These are phyloP conservation scores for Sergeia podlipaevii DNA, from an alignment of 208 protist species.

Conservation along the genomic window DNA sequence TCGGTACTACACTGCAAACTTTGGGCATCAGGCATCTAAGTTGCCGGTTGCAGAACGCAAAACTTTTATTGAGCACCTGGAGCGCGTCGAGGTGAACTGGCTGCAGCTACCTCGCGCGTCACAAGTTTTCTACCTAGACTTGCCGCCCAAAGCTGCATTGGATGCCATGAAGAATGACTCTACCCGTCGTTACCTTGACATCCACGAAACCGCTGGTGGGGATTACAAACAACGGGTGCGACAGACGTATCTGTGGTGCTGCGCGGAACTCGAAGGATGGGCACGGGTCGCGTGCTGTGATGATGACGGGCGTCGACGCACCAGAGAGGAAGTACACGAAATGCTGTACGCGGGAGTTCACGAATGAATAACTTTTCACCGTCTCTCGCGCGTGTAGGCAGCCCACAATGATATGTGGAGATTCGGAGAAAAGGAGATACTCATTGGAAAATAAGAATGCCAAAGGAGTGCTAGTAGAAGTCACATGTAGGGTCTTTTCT, in stretches of 20 bases:
- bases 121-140: slow-evolving; percentile 83
- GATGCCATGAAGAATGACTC: slow-evolving; percentile 68
- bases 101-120: slow-evolving; percentile 64
- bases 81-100: slow-evolving; percentile 71
- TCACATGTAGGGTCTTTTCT: no score
- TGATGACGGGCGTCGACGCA: slow-evolving; percentile 24
- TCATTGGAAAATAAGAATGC: no score
- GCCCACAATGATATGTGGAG: no score
- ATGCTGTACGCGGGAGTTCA: slow-evolving; percentile 16
- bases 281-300: slow-evolving; percentile 46
- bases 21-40: slow-evolving; percentile 90
- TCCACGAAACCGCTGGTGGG: slow-evolving; percentile 80
- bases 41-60: slow-evolving; percentile 51
- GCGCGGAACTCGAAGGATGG: slow-evolving; percentile 53
- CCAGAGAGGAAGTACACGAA: slow-evolving; percentile 48
- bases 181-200: slow-evolving; percentile 76
- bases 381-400: neutral
- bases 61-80: slow-evolving; percentile 58
- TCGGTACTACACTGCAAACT: slow-evolving; percentile 90
- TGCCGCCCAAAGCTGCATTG: slow-evolving; percentile 63
- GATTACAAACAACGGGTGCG: slow-evolving; percentile 82
- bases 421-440: no score
- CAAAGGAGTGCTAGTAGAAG: no score
- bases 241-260: slow-evolving; percentile 82
- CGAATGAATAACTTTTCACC: neutral